Conservation (phyloP, 208 protist species). For the Leishmania lainsoni region DNA sequence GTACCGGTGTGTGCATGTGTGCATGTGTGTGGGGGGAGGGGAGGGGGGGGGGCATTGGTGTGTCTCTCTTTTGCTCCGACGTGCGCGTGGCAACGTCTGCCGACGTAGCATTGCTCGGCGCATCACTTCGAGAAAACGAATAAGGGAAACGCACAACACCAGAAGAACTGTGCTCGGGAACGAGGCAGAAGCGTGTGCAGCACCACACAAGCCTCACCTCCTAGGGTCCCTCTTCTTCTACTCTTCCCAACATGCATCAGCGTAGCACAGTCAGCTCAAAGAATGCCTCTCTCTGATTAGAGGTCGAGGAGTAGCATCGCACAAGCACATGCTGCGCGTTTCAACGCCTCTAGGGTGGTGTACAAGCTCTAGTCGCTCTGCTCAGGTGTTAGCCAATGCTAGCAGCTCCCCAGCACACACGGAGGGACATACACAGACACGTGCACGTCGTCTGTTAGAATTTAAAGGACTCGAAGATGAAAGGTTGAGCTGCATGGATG, state of each 20-base stretch:
- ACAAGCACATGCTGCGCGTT: background rate
- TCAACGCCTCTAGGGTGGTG: background rate
- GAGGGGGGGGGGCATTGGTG: background rate
- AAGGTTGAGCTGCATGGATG: background rate
- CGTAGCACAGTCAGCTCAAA: background rate
- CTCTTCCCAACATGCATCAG: background rate
- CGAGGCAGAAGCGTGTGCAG: background rate
- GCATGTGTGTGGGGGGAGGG: too few species aligned
- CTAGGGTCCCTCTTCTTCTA: background rate
- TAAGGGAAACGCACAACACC: background rate
- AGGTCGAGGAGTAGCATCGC: background rate
- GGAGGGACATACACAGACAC: background rate
- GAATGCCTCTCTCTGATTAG: background rate
- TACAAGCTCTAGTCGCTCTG: background rate
- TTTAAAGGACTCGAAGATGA: conserved; percentile 52
- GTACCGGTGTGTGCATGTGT: too few species aligned
- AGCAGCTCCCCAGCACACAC: background rate
- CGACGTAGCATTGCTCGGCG: background rate
- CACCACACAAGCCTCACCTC: background rate
- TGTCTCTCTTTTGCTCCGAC: background rate
- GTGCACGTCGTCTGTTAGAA: conserved; percentile 28
- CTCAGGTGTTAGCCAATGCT: background rate
- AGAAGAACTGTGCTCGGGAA: background rate
- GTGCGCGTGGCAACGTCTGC: background rate
- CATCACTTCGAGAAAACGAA: background rate